Evolutionary conservation across 23 red algal species (phyloP).

Genomic region (Gracilaria domingensis): DNA sequence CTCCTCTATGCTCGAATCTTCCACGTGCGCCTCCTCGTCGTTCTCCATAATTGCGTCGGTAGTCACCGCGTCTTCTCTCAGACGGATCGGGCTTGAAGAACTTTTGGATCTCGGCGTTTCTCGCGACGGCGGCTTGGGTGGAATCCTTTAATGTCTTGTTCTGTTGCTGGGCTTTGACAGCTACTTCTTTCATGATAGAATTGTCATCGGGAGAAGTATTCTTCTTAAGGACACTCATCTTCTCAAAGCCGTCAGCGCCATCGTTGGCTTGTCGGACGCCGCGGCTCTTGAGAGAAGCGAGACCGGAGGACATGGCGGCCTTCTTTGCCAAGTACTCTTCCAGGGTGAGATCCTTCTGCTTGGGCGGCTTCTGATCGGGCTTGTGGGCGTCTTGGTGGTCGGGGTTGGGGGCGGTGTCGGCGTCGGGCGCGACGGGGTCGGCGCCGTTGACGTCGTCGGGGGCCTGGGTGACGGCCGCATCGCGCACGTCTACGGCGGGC

Average conservation of each 20-base stretch:
- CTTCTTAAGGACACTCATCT: constrained; percentile 68
- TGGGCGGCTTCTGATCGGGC: constrained; percentile 15
- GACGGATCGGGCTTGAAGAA: constrained; percentile 65
- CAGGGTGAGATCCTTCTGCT: constrained; percentile 62
- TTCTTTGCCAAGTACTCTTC: constrained; percentile 75
- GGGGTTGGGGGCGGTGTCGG: neutral
- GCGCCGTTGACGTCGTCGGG: neutral
- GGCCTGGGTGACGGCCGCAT: constrained; percentile 7
- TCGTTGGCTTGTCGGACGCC: constrained; percentile 49
- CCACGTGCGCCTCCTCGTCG: constrained; percentile 8
- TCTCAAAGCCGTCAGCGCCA: constrained; percentile 51
- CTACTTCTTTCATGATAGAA: constrained; percentile 35
- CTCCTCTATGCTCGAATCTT: neutral
- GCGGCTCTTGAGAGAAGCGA: constrained; percentile 47
- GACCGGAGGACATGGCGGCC: constrained; percentile 36
- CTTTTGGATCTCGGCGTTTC: constrained; percentile 72
- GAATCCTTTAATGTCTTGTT: constrained; percentile 55
- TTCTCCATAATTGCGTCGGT: constrained; percentile 11
- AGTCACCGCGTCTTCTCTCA: constrained; percentile 19
- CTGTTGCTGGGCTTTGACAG: constrained; percentile 63
- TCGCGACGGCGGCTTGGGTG: constrained; percentile 64
- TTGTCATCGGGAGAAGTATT: constrained; percentile 15
- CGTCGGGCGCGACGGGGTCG: neutral
- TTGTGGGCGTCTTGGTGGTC: constrained; percentile 5
- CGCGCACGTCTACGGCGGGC: constrained; percentile 27